Evolutionary conservation across 139 green algal genomes (phyloP).

Genomic region (Chlorella ohadii): DNA sequence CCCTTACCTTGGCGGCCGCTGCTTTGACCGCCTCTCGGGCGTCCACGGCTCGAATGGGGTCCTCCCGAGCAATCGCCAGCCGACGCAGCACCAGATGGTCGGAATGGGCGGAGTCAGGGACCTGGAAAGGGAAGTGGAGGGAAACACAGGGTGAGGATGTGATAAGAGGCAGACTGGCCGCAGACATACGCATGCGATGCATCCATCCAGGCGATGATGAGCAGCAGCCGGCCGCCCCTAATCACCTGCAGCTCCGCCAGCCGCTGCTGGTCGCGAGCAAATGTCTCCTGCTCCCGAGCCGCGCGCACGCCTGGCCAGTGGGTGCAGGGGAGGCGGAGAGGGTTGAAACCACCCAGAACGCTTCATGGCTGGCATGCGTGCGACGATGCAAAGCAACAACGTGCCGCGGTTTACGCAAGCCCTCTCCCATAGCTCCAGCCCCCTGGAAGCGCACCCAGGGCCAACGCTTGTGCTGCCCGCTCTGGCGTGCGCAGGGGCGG

Average conservation of each 20-base stretch:
- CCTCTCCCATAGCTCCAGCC: no score
- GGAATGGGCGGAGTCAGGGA: slow-evolving; percentile 12
- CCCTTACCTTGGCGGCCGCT: slow-evolving; percentile 28
- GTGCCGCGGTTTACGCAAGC: no score
- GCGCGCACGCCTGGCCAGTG: slow-evolving; percentile 43
- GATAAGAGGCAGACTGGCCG: no score
- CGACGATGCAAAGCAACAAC: no score
- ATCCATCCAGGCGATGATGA: no score
- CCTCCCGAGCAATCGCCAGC: slow-evolving; percentile 27
- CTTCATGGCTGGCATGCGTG: no score
- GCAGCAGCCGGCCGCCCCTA: neutral
- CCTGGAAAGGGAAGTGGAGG: neutral
- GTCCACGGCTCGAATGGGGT: slow-evolving; percentile 40
- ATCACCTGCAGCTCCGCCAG: slow-evolving; percentile 18
- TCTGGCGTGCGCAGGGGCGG: slow-evolving; percentile 9
- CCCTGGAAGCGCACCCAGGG: slow-evolving; percentile 10
- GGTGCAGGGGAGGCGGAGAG: neutral
- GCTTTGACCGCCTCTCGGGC: slow-evolving; percentile 23
- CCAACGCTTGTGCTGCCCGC: slow-evolving; percentile 34
- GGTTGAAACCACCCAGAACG: no score
- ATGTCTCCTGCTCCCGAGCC: slow-evolving; percentile 33
- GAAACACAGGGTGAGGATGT: no score
- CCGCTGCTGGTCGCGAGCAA: slow-evolving; percentile 38
- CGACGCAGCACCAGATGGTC: slow-evolving; percentile 45
- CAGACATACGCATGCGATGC: no score